A percentile compares a stretch with the other conserved stretches of the same genome.
phyloP scores from a whole-genome alignment of 805 yeast species.

The Nakazawaea molendinolei region DNA sequence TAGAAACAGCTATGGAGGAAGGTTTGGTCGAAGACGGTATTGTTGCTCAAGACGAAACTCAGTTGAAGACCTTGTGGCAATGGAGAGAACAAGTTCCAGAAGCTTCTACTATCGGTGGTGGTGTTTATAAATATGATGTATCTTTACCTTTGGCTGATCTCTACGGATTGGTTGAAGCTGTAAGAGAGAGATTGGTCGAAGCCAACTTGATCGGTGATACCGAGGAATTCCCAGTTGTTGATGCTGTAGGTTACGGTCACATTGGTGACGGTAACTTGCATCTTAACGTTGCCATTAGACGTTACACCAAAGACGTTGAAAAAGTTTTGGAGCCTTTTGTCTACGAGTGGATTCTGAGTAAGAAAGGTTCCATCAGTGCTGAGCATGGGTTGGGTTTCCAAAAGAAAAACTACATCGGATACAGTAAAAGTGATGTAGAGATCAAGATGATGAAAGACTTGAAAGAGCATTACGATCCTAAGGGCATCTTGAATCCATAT shows the following conservation, averaged over 20 bases:
- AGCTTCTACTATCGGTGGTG: constrained; percentile 79
- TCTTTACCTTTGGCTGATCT: constrained; percentile 79
- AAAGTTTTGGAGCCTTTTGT: constrained; percentile 85
- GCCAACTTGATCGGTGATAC: constrained; percentile 57
- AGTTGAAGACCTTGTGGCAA: constrained; percentile 75
- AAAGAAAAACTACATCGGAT: constrained; percentile 83
- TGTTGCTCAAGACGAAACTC: constrained; percentile 92
- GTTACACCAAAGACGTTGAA: constrained; percentile 76
- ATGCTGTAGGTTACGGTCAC: constrained; percentile 96
- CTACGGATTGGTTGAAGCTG: constrained; percentile 77
- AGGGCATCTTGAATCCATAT: constrained; percentile 89
- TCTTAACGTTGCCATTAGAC: constrained; percentile 84
- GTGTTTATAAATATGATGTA: constrained; percentile 96
- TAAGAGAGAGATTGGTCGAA: constrained; percentile 51
- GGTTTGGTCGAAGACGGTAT: constrained; percentile 89
- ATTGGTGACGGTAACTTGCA: constrained; percentile 97
- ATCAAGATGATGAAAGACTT: constrained; percentile 70
- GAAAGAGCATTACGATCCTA: constrained; percentile 83
- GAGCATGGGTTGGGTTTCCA: constrained; percentile 98
- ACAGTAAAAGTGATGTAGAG: constrained; percentile 71
- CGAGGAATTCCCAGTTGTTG: constrained; percentile 71
- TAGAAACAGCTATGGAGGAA: constrained; percentile 78
- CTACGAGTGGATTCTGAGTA: constrained; percentile 74
- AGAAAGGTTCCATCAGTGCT: constrained; percentile 87
- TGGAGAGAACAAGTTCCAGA: constrained; percentile 97